A percentile compares a stretch with the other conserved stretches of the same genome.
phyloP scores from a whole-genome alignment of 352 stramenopile species.

The Pythium plurisporium region DNA sequence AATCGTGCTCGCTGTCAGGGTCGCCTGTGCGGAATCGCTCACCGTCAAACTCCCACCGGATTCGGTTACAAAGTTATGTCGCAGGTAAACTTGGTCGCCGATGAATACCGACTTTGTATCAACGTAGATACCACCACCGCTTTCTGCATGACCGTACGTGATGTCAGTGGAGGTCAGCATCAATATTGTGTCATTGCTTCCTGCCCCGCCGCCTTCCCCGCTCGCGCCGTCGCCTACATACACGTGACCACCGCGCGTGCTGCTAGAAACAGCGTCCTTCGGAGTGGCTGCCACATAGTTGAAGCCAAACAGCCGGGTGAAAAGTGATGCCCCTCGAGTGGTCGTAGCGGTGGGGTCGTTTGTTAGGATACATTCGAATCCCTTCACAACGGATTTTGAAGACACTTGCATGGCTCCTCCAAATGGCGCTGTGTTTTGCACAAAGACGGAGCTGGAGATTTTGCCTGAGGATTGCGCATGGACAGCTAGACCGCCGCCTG shows the following conservation, averaged over 20 bases:
- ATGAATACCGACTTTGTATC: slow-evolving; percentile 26
- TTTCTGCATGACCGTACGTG: slow-evolving; percentile 39
- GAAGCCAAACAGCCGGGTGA: background rate
- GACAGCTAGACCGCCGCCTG: slow-evolving; percentile 8
- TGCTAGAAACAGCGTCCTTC: background rate
- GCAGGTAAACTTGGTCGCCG: slow-evolving; percentile 21
- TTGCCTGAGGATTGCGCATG: background rate
- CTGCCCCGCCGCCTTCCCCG: slow-evolving; percentile 11
- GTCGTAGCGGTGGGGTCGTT: background rate
- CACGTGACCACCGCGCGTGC: slow-evolving; percentile 29
- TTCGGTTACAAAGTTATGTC: slow-evolving; percentile 38
- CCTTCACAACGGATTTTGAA: background rate
- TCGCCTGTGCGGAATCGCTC: slow-evolving; percentile 22
- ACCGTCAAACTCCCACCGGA: slow-evolving; percentile 45
- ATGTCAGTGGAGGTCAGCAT: slow-evolving; percentile 3
- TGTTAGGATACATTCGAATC: slow-evolving; percentile 2
- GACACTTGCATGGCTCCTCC: slow-evolving; percentile 3
- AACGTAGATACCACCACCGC: slow-evolving; percentile 38
- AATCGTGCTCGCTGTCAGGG: slow-evolving; percentile 27
- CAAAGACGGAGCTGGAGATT: slow-evolving; percentile 7
- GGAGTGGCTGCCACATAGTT: background rate
- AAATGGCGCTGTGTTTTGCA: slow-evolving; percentile 12
- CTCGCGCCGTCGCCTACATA: slow-evolving; percentile 20
- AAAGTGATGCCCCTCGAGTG: slow-evolving; percentile 1
- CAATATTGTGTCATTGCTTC: background rate